Evolutionary conservation across 345 rosid species (phyloP).

Genomic region (Citrus medica): DNA sequence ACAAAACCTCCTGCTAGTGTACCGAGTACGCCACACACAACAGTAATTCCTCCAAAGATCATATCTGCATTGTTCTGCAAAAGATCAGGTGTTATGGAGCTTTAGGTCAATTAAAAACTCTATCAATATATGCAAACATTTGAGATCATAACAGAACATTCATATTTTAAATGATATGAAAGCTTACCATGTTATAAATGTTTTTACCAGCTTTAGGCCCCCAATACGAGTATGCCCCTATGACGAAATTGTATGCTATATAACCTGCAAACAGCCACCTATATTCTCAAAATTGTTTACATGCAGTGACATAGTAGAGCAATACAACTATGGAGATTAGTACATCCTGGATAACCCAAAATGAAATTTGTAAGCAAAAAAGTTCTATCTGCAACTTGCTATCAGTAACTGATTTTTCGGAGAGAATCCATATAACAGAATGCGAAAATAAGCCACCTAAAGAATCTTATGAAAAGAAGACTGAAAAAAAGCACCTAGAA

Average conservation of each 20-base stretch:
- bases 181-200: conserved; percentile 78
- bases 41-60: conserved; percentile 88
- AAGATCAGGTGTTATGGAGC: background rate
- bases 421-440: background rate
- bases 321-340: background rate
- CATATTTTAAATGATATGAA: background rate
- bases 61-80: conserved; percentile 78
- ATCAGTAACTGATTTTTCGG: background rate
- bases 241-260: conserved; percentile 80
- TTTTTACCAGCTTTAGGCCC: conserved; percentile 93
- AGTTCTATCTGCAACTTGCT: background rate
- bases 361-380: background rate
- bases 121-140: background rate
- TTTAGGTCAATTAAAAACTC: background rate
- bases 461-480: background rate
- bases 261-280: conserved; percentile 50
- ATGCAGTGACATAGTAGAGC: background rate
- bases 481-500: conserved; percentile 54
- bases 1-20: conserved; percentile 74
- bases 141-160: background rate
- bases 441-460: background rate
- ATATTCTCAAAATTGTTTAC: background rate
- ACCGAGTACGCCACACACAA: conserved; percentile 79
- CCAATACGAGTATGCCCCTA: conserved; percentile 98
- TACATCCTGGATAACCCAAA: background rate